Evolutionary conservation across 1,139 yeast species (phyloP), one percentile per base, ranked within the genome.

Genomic region (Hemisphaericaspora lyxosophila): DNA sequence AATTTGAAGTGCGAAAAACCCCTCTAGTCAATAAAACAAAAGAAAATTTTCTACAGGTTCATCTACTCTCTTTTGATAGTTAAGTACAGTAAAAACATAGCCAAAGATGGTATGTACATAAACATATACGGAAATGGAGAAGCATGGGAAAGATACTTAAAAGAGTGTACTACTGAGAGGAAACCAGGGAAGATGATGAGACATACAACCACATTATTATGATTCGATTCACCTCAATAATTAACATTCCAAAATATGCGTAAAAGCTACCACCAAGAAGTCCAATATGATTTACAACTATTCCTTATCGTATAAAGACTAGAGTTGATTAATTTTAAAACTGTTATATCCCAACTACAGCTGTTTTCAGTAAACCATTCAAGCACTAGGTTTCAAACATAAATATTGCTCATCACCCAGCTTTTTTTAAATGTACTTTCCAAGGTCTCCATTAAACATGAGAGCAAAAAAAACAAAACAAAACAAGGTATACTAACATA

Each of bases 401-500:
- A n/a, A n/a, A n/a, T n/a, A n/a, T n/a, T n/a, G n/a, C n/a, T 24
- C 26, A 24, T 24, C 26, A 24, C 12, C 9, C 23, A 8, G 8
- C 8, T 19, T 8, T 19, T 7, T 6, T 19, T 6, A 6, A 19
- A 19, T 19, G 8, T 19, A 19, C 6, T 19, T 19, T 8, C 23
- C n/a, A 6, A 9, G 12, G 6, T 5, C 26, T 24, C 13, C 26
- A 8, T 24, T n/a, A n/a, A n/a, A n/a, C n/a, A n/a, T n/a, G n/a
- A n/a, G n/a, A n/a, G 13, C 26, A 12, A 24, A 9, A 7, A 26
- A 5, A 7, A 13, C 7, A 3, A 13, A 5, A 7, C 7, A 24
- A 8, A 7, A 24, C 13, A 24, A 9, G 7, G 6, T 17, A 17
- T 48, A 52, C 56, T 49, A 45, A 43, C 51, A 33, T 24, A 24